These are phyloP conservation scores for Neurospora sp. DNA, from an alignment of 495 filamentous ascomycete genomes.

Conservation along the genomic window DNA sequence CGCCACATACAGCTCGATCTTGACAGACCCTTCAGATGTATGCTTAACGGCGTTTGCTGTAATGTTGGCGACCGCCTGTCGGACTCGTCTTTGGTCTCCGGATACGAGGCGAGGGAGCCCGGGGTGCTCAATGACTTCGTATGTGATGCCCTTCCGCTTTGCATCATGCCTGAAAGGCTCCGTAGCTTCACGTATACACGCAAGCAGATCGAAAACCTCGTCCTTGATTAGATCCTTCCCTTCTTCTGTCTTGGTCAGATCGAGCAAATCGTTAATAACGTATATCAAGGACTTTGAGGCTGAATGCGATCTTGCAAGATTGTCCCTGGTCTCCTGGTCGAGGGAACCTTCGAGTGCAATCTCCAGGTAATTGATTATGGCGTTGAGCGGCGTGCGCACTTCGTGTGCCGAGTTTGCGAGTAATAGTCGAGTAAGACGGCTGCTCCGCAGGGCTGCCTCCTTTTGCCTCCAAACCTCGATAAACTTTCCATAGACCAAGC, in stretches of 20 bases:
- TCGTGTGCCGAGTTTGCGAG: conserved; percentile 92
- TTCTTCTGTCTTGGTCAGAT: conserved; percentile 83
- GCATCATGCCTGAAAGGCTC: conserved; percentile 66
- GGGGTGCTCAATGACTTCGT: conserved; percentile 55
- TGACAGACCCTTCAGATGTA: conserved; percentile 60
- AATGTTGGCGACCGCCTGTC: conserved; percentile 75
- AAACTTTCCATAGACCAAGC: conserved; percentile 72
- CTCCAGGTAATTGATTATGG: conserved; percentile 93
- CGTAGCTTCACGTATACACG: conserved; percentile 66
- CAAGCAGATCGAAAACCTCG: conserved; percentile 64
- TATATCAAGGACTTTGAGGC: conserved; percentile 95
- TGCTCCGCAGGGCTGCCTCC: conserved; percentile 74
- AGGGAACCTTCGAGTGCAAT: conserved; percentile 81
- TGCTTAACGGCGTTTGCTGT: conserved; percentile 81
- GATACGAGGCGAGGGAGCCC: conserved; percentile 62
- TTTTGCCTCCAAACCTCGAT: conserved; percentile 92
- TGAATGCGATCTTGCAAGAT: conserved; percentile 77
- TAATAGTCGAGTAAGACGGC: conserved; percentile 68
- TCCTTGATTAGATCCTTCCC: conserved; percentile 73
- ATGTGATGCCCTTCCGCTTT: conserved; percentile 62
- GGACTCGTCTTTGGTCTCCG: conserved; percentile 69
- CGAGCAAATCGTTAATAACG: conserved; percentile 90
- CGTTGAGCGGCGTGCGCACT: conserved; percentile 87
- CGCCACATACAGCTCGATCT: conserved; percentile 55
- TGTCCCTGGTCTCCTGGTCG: conserved; percentile 78